These are phyloP conservation scores for Botrytis cinerea DNA, from an alignment of 2,329 filamentous ascomycete genomes.

Conservation along the genomic window DNA sequence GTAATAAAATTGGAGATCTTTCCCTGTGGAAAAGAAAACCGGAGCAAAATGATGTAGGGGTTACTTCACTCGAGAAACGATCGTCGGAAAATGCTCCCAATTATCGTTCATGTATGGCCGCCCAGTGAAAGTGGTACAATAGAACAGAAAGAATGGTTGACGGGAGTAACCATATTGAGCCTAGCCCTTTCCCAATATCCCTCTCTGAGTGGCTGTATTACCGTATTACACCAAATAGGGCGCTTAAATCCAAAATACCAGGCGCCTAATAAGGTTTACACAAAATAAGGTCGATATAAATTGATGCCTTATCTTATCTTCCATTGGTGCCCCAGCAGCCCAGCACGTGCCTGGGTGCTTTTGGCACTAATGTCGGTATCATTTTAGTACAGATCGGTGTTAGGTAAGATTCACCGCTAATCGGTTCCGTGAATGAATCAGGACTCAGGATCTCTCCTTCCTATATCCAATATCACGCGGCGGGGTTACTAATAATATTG, in stretches of 20 bases:
- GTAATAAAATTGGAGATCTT: constrained; percentile 14
- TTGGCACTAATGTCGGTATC: constrained; percentile 5
- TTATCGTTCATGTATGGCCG: neutral
- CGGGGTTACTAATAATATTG: constrained; percentile 21
- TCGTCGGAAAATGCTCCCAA: constrained; percentile 11
- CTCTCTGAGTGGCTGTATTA: too few relatives aligned
- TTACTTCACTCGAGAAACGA: neutral
- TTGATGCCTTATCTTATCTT: constrained; percentile 5
- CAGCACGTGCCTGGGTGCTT: neutral
- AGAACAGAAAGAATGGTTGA: neutral
- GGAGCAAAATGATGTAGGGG: constrained; percentile 13
- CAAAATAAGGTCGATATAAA: neutral
- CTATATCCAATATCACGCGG: constrained; percentile 15
- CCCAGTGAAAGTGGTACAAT: neutral
- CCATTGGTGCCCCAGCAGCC: neutral
- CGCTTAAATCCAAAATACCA: neutral
- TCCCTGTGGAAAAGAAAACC: constrained; percentile 12
- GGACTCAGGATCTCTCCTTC: neutral
- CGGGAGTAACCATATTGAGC: neutral
- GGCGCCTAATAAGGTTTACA: neutral
- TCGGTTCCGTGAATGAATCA: constrained; percentile 8
- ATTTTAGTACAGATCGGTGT: constrained; percentile 4
- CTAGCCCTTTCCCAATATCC: neutral
- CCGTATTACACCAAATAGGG: neutral
- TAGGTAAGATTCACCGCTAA: constrained; percentile 14